A percentile compares a stretch with the other conserved stretches of the same genome.
phyloP scores from a whole-genome alignment of 2,329 filamentous ascomycete species.

The Gnomoniopsis sp. region DNA sequence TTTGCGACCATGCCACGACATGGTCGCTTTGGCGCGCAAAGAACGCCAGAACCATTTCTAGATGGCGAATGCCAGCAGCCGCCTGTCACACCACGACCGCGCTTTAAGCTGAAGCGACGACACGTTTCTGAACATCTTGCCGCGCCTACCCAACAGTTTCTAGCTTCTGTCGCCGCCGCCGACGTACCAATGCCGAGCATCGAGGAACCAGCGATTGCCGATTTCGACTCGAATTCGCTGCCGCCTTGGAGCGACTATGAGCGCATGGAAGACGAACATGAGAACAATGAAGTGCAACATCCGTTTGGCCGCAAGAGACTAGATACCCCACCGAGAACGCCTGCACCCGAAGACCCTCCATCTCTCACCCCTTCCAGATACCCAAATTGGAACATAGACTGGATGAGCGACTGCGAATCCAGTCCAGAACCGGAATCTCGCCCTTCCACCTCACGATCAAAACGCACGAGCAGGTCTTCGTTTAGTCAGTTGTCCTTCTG shows the following conservation, averaged over 20 bases:
- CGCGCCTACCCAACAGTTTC: constrained; percentile 62
- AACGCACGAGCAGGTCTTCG: constrained; percentile 54
- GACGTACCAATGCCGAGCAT: constrained; percentile 64
- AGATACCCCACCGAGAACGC: constrained; percentile 58
- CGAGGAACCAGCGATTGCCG: constrained; percentile 46
- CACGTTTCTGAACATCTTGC: constrained; percentile 45
- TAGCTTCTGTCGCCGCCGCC: constrained; percentile 64
- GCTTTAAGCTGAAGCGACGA: constrained; percentile 54
- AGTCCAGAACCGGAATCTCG: constrained; percentile 57
- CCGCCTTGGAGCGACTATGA: constrained; percentile 39
- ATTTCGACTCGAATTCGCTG: constrained; percentile 12
- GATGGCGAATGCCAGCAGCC: constrained; percentile 35
- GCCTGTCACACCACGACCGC: constrained; percentile 50
- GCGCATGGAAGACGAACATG: constrained; percentile 25
- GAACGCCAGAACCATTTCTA: constrained; percentile 50
- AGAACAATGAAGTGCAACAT: constrained; percentile 21
- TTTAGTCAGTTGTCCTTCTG: constrained; percentile 53
- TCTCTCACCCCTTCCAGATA: constrained; percentile 45
- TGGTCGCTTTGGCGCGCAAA: constrained; percentile 43
- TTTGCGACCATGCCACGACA: constrained; percentile 21
- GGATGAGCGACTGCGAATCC: constrained; percentile 56
- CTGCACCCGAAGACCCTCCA: constrained; percentile 44
- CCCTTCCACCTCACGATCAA: constrained; percentile 58
- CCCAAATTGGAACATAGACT: constrained; percentile 58
- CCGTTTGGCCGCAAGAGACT: constrained; percentile 34